These are phyloP conservation scores for Allium cepa DNA, from an alignment of 106 monocot genomes.

Conservation along the genomic window DNA sequence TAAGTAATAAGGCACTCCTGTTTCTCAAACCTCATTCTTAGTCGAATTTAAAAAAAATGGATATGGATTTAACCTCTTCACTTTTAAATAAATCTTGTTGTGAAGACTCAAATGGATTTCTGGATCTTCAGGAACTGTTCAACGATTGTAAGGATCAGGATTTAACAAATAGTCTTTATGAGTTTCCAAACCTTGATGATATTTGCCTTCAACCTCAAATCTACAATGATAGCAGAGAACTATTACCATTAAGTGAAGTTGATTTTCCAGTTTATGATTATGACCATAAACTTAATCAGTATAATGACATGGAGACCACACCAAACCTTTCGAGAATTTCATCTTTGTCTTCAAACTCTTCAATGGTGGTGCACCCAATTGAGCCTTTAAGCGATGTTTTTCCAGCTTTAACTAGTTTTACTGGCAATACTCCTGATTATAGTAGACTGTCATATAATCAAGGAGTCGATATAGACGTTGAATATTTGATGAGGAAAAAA, in stretches of 20 bases:
- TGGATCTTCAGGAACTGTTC: background rate
- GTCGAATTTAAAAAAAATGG: too few relatives aligned
- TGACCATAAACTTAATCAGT: background rate
- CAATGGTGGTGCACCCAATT: conserved; percentile 5
- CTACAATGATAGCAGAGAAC: background rate
- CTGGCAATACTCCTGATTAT: background rate
- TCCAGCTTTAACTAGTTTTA: background rate
- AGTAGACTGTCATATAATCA: background rate
- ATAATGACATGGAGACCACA: background rate
- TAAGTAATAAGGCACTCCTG: too few relatives aligned
- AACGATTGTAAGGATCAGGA: background rate
- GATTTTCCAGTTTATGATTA: background rate
- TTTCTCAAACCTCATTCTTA: too few relatives aligned
- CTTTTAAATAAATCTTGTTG: background rate
- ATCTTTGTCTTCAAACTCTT: conserved; percentile 4
- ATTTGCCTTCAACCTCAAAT: background rate
- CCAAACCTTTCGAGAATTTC: background rate
- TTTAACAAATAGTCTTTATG: background rate
- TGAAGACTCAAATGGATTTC: background rate
- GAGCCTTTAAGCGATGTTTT: conserved; percentile 7
- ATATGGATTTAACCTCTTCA: background rate
- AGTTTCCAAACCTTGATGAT: background rate
- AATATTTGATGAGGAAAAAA: background rate
- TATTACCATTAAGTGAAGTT: background rate
- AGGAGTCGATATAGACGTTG: background rate